Base-by-base conservation (phyloP, 2,329 filamentous ascomycete species). In the Aspergillus brunneoviolaceus region DNA sequence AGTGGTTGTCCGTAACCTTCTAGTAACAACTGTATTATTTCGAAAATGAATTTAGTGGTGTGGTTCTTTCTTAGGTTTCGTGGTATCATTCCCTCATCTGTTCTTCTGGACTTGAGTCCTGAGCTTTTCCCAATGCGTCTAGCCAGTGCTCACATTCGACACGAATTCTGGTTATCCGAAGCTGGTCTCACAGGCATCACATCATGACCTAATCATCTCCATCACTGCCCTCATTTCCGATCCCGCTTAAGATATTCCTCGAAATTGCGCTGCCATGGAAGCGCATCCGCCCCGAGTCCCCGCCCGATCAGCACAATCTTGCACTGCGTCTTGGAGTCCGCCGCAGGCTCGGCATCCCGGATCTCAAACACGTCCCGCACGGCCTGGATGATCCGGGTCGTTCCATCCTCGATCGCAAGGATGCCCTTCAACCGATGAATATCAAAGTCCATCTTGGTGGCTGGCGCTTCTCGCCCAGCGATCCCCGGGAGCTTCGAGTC, bases 301-400 rank as follows among this genome's bases (percentile, higher is more conserved):
- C 77, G 63, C 16, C 80, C 80, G 64, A 82, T 82, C 29, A 82
- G 67, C 12, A 82, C 79, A 63, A 82, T 72, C 67, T 80, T 81
- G 59, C 75, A 78, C 35, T 72, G 68, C 48, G 62, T 62, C 45
- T 72, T 60, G 12, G 39, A 70, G 21, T 67, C 64, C n/a, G 65
- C 58, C 7, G 63, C 56, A 2, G 60, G 63, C n/a, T 72, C 68
- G 14, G 70, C 67, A 65, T 96, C 92, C 25, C 91, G 85, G 25
- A 98, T 89, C 70, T 99, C 95, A 74, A 98, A 99, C 16, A 98
- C 85, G 68, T 97, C 94, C 56, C 94, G 82, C 1, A 99, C 95
- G 2, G 93, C 95, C 74, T 99, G 95, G 7, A 98, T 82, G 64
- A 98, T 86, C 72, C 91, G 90, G 49, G 87, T 79, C 0, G 81